phyloP scores from a whole-genome alignment of 2,329 filamentous ascomycete genomes.

The Pezicula neosporulosa region DNA sequence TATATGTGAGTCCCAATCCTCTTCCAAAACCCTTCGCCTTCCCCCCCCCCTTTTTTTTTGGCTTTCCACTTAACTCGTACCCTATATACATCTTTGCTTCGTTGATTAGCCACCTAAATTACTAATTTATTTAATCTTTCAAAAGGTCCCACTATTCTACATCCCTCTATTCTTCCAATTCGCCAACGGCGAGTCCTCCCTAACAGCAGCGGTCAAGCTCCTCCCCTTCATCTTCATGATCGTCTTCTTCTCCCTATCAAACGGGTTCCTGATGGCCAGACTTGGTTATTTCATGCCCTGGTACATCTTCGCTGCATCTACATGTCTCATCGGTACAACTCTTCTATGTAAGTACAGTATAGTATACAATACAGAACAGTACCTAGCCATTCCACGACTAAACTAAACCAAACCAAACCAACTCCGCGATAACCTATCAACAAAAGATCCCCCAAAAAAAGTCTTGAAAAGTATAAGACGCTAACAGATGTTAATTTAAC shows the following conservation, averaged over 20 bases:
- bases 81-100: constrained; percentile 26
- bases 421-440: neutral
- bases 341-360: neutral
- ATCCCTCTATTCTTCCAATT: constrained; percentile 45
- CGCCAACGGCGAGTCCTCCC: constrained; percentile 41
- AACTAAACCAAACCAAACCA: too few relatives aligned
- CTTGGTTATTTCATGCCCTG: constrained; percentile 37
- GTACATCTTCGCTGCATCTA: constrained; percentile 30
- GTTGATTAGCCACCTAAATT: neutral
- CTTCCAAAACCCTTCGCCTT: too few relatives aligned
- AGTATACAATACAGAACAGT: too few relatives aligned
- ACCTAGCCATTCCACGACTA: too few relatives aligned
- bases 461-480: too few relatives aligned
- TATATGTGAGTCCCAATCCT: constrained; percentile 30
- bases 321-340: neutral
- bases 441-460: neutral
- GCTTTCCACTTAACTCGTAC: too few relatives aligned
- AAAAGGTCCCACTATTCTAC: neutral
- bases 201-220: constrained; percentile 35
- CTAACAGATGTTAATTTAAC: too few relatives aligned
- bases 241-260: constrained; percentile 30
- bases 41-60: too few relatives aligned
- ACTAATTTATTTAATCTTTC: too few relatives aligned
- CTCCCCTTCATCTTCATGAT: constrained; percentile 38
- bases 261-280: constrained; percentile 32